Conservation (phyloP, 495 filamentous ascomycete species). For the Aspergillus affinis region DNA sequence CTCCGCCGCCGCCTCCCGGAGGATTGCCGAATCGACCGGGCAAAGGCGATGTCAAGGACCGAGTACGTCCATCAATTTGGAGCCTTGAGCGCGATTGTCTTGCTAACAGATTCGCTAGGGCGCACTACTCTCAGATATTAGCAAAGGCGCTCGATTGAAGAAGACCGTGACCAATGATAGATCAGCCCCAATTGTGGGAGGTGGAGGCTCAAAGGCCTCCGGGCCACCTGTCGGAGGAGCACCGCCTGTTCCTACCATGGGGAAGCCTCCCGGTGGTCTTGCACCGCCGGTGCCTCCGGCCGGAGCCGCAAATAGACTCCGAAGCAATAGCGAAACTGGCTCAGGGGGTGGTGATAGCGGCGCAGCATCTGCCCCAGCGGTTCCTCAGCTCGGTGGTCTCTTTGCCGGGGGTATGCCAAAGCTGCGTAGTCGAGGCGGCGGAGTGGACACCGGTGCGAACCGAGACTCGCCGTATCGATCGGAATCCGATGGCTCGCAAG, state of each 20-base stretch:
- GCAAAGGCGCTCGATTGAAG: conserved; percentile 76
- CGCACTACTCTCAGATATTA: conserved; percentile 86
- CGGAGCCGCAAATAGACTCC: conserved; percentile 56
- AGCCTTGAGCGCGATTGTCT: conserved; percentile 12
- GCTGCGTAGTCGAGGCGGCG: conserved; percentile 83
- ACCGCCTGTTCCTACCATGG: conserved; percentile 74
- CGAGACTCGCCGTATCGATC: conserved; percentile 75
- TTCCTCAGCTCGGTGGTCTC: conserved; percentile 83
- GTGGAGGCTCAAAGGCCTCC: conserved; percentile 52
- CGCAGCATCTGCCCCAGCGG: conserved; percentile 48
- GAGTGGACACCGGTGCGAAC: conserved; percentile 85
- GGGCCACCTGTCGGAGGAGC: conserved; percentile 67
- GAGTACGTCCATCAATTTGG: conserved; percentile 47
- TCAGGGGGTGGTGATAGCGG: conserved; percentile 41
- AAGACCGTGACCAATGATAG: conserved; percentile 94
- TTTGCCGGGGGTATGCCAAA: conserved; percentile 97
- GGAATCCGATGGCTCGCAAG: conserved; percentile 67
- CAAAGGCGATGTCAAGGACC: conserved; percentile 46
- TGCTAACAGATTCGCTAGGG: conserved; percentile 57
- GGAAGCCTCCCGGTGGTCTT: conserved; percentile 62
- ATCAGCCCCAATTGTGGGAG: conserved; percentile 72
- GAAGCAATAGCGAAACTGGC: conserved; percentile 80
- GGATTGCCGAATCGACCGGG: conserved; percentile 48
- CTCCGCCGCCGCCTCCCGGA: conserved; percentile 62
- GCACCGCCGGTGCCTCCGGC: conserved; percentile 71